A percentile compares a stretch with the other conserved stretches of the same genome.
phyloP scores from a whole-genome alignment of 495 filamentous ascomycete species.

The Chlorociboria aeruginascens region DNA sequence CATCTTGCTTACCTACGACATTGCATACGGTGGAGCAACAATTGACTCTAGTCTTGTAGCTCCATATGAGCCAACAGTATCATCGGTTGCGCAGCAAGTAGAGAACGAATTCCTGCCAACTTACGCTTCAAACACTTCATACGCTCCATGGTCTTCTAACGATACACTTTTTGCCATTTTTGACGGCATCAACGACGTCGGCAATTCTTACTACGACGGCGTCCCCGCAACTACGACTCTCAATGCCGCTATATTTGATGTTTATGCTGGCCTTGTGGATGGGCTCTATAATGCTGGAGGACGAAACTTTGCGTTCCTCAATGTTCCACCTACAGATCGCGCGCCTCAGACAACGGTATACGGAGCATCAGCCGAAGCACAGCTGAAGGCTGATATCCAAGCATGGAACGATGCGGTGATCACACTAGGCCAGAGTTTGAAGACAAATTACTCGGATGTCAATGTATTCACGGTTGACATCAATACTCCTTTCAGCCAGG shows the following conservation, averaged over 20 bases:
- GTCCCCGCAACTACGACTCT: slow-evolving; percentile 4
- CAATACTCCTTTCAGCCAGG: slow-evolving; percentile 34
- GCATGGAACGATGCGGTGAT: slow-evolving; percentile 24
- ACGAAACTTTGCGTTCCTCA: slow-evolving; percentile 35
- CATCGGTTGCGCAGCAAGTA: slow-evolving; percentile 49
- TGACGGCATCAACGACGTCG: slow-evolving; percentile 75
- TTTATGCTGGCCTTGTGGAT: slow-evolving; percentile 28
- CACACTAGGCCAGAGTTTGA: slow-evolving; percentile 23
- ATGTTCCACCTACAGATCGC: slow-evolving; percentile 37
- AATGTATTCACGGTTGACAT: slow-evolving; percentile 36
- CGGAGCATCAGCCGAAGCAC: slow-evolving; percentile 2
- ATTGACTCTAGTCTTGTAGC: slow-evolving; percentile 47
- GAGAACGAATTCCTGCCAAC: slow-evolving; percentile 25
- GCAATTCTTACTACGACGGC: slow-evolving; percentile 42
- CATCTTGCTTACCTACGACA: slow-evolving; percentile 47
- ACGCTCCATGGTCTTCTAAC: slow-evolving; percentile 46
- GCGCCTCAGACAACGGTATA: slow-evolving; percentile 19
- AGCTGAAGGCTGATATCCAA: slow-evolving; percentile 13
- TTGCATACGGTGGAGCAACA: slow-evolving; percentile 60
- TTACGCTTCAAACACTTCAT: slow-evolving; percentile 17
- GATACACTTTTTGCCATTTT: slow-evolving; percentile 58
- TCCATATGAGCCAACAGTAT: slow-evolving; percentile 37
- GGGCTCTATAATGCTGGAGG: slow-evolving; percentile 31
- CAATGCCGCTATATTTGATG: slow-evolving; percentile 23
- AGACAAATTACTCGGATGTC: slow-evolving; percentile 24